Conservation (phyloP, 805 yeast genomes). For the Pichia exigua region DNA sequence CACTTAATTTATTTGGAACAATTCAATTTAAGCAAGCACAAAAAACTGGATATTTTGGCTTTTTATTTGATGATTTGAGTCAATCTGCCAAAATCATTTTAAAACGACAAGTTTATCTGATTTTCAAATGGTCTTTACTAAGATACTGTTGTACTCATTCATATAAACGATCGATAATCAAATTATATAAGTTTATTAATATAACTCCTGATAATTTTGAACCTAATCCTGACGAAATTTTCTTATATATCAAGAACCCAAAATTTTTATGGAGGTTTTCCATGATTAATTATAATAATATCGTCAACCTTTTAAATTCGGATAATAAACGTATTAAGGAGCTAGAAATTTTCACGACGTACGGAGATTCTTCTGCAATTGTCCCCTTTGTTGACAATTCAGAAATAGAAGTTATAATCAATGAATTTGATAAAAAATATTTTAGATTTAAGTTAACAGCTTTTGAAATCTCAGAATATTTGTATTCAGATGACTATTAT, state of each 20-base stretch:
- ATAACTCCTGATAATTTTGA: background rate
- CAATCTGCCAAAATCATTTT: background rate
- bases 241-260: background rate
- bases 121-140: background rate
- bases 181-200: background rate
- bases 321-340: background rate
- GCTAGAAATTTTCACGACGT: background rate
- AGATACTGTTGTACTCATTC: background rate
- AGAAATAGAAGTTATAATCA: background rate
- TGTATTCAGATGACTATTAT: background rate
- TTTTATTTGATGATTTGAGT: background rate
- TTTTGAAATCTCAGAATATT: background rate
- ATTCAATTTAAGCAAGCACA: background rate
- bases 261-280: slow-evolving; percentile 3
- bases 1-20: background rate
- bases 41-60: background rate
- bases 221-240: background rate
- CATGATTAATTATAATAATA: background rate
- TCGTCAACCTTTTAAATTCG: background rate
- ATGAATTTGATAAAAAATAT: background rate
- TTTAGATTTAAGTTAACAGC: background rate
- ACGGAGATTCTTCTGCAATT: background rate
- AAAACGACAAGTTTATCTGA: background rate
- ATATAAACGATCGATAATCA: background rate
- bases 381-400: background rate